phyloP scores from a whole-genome alignment of 2,329 filamentous ascomycete species.

The Polytolypa hystricis region DNA sequence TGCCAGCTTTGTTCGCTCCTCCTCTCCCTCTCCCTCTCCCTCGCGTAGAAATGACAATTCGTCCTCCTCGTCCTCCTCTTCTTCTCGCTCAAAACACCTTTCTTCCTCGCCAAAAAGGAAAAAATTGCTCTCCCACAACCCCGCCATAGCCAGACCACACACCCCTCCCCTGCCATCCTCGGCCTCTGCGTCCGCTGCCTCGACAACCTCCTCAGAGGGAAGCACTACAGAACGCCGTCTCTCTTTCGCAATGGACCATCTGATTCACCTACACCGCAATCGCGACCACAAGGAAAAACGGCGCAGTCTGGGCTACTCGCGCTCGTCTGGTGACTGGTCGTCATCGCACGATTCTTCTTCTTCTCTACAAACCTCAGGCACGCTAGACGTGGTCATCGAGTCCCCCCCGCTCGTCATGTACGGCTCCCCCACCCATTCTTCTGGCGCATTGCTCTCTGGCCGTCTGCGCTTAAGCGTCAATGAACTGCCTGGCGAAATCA shows the following conservation, averaged over 20 bases:
- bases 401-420: slow-evolving; percentile 80
- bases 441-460: slow-evolving; percentile 75
- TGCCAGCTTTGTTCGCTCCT: slow-evolving; percentile 28
- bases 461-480: slow-evolving; percentile 61
- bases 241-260: slow-evolving; percentile 33
- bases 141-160: background rate
- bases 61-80: slow-evolving; percentile 27
- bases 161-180: background rate
- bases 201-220: background rate
- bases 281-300: slow-evolving; percentile 32
- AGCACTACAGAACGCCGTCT: slow-evolving; percentile 27
- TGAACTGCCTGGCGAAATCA: slow-evolving; percentile 40
- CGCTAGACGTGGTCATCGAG: slow-evolving; percentile 58
- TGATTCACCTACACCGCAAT: slow-evolving; percentile 33
- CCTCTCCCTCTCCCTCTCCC: slow-evolving; percentile 20
- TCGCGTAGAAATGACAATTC: too few species aligned
- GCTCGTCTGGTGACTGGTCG: slow-evolving; percentile 29
- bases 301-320: slow-evolving; percentile 23
- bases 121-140: background rate
- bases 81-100: slow-evolving; percentile 11
- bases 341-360: slow-evolving; percentile 18
- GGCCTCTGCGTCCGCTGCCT: too few species aligned
- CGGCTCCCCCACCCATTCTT: slow-evolving; percentile 61
- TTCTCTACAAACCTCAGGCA: slow-evolving; percentile 37
- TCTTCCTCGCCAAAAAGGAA: background rate